Percentiles rank a stretch among this genome's conserved stretches.
Conservation (phyloP, 1,139 yeast species). For the Pichia cactophila region DNA sequence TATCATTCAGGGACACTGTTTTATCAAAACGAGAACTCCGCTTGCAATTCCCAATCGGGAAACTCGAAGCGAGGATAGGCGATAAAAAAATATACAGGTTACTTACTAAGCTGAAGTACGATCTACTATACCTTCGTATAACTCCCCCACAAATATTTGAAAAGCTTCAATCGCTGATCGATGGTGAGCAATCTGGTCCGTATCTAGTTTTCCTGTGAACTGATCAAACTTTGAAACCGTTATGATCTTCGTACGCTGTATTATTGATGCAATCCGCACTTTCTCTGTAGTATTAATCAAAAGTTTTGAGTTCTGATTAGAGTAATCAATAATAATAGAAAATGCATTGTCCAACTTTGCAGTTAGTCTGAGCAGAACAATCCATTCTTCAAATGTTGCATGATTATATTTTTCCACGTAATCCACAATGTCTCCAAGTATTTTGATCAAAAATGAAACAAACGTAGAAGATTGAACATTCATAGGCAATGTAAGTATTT, state of each 20-base stretch:
- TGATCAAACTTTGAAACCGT: constrained; percentile 24
- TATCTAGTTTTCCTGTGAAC: constrained; percentile 8
- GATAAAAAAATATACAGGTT: not conserved
- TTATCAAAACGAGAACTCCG: not conserved
- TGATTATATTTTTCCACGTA: constrained; percentile 42
- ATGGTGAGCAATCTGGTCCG: constrained; percentile 3
- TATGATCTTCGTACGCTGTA: constrained; percentile 25
- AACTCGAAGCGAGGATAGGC: not conserved
- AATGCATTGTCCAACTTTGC: constrained; percentile 26
- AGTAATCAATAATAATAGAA: constrained; percentile 24
- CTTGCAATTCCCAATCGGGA: not conserved
- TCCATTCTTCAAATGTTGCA: constrained; percentile 20
- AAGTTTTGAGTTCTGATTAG: not conserved
- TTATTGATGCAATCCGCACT: constrained; percentile 27
- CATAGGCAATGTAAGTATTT: constrained; percentile 4
- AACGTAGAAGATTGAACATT: constrained; percentile 36
- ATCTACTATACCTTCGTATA: constrained; percentile 29
- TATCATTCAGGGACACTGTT: no score
- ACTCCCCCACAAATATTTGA: constrained; percentile 26
- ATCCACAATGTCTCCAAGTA: constrained; percentile 63
- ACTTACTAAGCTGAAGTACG: constrained; percentile 23
- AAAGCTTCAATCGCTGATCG: constrained; percentile 8
- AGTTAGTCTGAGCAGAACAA: constrained; percentile 16
- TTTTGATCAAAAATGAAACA: constrained; percentile 48
- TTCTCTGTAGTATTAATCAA: constrained; percentile 26